Evolutionary conservation across 495 filamentous ascomycete species (phyloP).

Genomic region (Annulohypoxylon moriforme): DNA sequence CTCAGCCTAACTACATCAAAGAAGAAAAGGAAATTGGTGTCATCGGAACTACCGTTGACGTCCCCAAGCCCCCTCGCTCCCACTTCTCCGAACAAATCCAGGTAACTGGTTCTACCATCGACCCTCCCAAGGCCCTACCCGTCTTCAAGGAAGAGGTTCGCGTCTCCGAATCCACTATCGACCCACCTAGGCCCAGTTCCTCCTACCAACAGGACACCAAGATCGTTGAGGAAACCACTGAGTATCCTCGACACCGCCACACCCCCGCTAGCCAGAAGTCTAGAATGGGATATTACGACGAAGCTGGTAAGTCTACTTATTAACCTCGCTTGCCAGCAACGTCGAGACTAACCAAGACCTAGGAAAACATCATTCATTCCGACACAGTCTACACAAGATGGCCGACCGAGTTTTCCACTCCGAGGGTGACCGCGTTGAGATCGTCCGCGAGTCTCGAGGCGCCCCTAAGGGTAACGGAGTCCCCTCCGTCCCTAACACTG

Average conservation of each 20-base stretch:
- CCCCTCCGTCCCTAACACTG: constrained; percentile 75
- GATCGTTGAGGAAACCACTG: constrained; percentile 55
- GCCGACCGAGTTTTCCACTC: constrained; percentile 83
- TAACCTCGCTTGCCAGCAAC: neutral
- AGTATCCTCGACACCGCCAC: constrained; percentile 55
- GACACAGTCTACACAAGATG: constrained; percentile 84
- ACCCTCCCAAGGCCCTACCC: constrained; percentile 38
- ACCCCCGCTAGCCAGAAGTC: constrained; percentile 55
- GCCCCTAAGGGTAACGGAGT: constrained; percentile 48
- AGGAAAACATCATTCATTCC: constrained; percentile 95
- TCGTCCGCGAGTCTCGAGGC: constrained; percentile 53
- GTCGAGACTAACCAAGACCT: constrained; percentile 23
- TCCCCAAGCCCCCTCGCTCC: constrained; percentile 27
- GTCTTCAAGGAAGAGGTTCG: constrained; percentile 50
- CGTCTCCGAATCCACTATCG: constrained; percentile 51
- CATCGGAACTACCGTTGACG: constrained; percentile 52
- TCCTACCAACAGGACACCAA: constrained; percentile 52
- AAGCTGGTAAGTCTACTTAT: constrained; percentile 67
- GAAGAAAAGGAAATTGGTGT: constrained; percentile 47
- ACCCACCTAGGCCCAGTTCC: constrained; percentile 48
- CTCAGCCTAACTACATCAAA: constrained; percentile 65
- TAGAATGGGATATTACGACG: constrained; percentile 99
- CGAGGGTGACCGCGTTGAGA: constrained; percentile 70
- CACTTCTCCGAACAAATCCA: constrained; percentile 50
- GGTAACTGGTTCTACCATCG: constrained; percentile 50